Conservation (phyloP, 2,329 filamentous ascomycete species). For the Zalaria obscura region DNA sequence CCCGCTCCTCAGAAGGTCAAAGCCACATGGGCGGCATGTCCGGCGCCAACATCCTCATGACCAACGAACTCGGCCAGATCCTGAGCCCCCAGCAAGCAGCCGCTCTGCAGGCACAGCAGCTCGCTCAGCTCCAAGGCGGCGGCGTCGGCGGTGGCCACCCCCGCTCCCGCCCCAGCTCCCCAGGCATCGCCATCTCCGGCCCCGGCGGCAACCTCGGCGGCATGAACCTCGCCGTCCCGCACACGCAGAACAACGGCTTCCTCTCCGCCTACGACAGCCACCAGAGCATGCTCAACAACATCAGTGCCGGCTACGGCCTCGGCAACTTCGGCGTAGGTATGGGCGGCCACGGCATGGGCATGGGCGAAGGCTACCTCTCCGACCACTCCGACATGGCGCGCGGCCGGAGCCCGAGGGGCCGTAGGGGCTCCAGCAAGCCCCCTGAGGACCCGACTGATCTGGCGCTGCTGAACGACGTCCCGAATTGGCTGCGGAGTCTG, state of each 20-base stretch:
- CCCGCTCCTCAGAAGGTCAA: slow-evolving; percentile 73
- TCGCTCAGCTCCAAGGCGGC: slow-evolving; percentile 59
- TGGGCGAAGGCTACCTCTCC: slow-evolving; percentile 72
- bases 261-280: slow-evolving; percentile 71
- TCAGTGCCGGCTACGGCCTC: slow-evolving; percentile 57
- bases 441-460: slow-evolving; percentile 95
- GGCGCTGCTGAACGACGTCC: slow-evolving; percentile 81
- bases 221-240: slow-evolving; percentile 60
- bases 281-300: slow-evolving; percentile 53
- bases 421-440: slow-evolving; percentile 89
- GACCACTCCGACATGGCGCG: slow-evolving; percentile 86
- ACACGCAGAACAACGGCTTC: slow-evolving; percentile 91
- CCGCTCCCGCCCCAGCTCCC: slow-evolving; percentile 79
- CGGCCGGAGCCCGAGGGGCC: slow-evolving; percentile 80
- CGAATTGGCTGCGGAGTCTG: slow-evolving; percentile 86
- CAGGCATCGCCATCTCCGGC: slow-evolving; percentile 68
- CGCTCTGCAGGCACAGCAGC: slow-evolving; percentile 54
- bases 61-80: slow-evolving; percentile 83
- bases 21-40: slow-evolving; percentile 30
- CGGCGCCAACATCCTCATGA: slow-evolving; percentile 62
- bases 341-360: slow-evolving; percentile 47
- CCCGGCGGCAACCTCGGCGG: slow-evolving; percentile 34
- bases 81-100: slow-evolving; percentile 46
- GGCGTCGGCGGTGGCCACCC: slow-evolving; percentile 37
- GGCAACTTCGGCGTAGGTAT: slow-evolving; percentile 41